These are phyloP conservation scores for Rhexocercosporidium sp. DNA, from an alignment of 2,329 filamentous ascomycete genomes.

Conservation along the genomic window DNA sequence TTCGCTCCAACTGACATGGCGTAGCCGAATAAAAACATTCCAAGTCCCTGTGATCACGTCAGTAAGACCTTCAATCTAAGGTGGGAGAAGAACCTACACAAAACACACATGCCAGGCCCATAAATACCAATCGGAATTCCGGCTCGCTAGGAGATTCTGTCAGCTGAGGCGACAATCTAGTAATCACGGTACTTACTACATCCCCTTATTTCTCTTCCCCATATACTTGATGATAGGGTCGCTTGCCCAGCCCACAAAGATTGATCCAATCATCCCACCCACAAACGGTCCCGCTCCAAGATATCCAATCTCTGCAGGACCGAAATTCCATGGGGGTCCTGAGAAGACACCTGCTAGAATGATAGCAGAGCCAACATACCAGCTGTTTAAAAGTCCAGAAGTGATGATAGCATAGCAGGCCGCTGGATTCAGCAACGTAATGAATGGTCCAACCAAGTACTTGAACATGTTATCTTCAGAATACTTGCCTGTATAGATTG, in stretches of 20 bases:
- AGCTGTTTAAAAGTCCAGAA: constrained; percentile 48
- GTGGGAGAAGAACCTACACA: constrained; percentile 31
- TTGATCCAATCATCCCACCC: constrained; percentile 44
- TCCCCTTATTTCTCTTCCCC: constrained; percentile 11
- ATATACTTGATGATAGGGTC: constrained; percentile 43
- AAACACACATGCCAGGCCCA: constrained; percentile 41
- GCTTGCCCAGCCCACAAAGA: constrained; percentile 41
- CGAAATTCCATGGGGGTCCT: constrained; percentile 50
- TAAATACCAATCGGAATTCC: constrained; percentile 52
- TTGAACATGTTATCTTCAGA: constrained; percentile 17
- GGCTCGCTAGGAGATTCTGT: constrained; percentile 44
- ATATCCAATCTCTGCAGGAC: constrained; percentile 49
- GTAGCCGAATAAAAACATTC: constrained; percentile 45
- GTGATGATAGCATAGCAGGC: constrained; percentile 57
- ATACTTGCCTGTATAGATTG: constrained; percentile 11
- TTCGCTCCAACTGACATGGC: constrained; percentile 38
- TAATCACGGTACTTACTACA: constrained; percentile 2
- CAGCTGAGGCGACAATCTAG: not conserved
- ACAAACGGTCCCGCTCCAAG: constrained; percentile 48
- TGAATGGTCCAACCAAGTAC: constrained; percentile 15
- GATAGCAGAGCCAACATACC: constrained; percentile 49
- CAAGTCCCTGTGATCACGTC: constrained; percentile 28
- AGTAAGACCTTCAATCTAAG: not conserved
- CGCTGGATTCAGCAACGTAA: constrained; percentile 44
- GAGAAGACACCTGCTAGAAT: constrained; percentile 54